Conservation (phyloP, 352 stramenopile species). For the Pythium vanterpoolii region DNA sequence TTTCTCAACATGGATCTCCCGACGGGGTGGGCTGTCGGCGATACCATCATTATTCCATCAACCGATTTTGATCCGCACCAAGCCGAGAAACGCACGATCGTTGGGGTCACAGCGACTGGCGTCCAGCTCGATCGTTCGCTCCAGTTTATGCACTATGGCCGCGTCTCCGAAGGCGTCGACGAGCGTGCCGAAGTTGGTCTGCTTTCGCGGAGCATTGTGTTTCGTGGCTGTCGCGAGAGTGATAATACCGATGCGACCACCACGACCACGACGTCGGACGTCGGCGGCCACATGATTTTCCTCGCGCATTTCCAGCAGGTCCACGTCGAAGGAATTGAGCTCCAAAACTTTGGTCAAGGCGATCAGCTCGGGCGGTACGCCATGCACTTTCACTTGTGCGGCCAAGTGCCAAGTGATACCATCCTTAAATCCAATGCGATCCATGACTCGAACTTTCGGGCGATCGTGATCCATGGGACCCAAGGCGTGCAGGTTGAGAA, state of each 20-base stretch:
- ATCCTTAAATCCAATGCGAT: conserved; percentile 40
- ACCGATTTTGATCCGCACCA: conserved; percentile 40
- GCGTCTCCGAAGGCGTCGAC: conserved; percentile 38
- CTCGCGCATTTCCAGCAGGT: conserved; percentile 27
- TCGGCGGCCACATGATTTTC: conserved; percentile 49
- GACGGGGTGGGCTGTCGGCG: conserved; percentile 32
- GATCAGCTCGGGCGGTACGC: conserved; percentile 42
- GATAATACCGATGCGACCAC: too few relatives aligned
- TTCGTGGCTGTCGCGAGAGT: conserved; percentile 37
- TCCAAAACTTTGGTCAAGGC: conserved; percentile 45
- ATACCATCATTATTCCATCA: conserved; percentile 39
- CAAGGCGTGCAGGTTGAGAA: conserved; percentile 35
- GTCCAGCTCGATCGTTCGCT: conserved; percentile 31
- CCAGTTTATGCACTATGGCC: conserved; percentile 35
- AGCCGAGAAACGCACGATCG: conserved; percentile 36
- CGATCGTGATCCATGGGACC: conserved; percentile 45
- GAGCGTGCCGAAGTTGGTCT: conserved; percentile 60
- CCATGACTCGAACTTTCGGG: conserved; percentile 40
- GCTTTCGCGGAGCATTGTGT: conserved; percentile 51
- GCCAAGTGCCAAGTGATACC: conserved; percentile 22
- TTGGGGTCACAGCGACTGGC: conserved; percentile 15
- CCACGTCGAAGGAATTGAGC: conserved; percentile 36
- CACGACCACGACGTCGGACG: background rate
- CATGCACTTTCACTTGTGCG: conserved; percentile 44
- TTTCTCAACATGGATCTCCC: conserved; percentile 26